These are phyloP conservation scores for Colletotrichum brevisporum DNA, from an alignment of 2,329 filamentous ascomycete genomes.

Conservation along the genomic window DNA sequence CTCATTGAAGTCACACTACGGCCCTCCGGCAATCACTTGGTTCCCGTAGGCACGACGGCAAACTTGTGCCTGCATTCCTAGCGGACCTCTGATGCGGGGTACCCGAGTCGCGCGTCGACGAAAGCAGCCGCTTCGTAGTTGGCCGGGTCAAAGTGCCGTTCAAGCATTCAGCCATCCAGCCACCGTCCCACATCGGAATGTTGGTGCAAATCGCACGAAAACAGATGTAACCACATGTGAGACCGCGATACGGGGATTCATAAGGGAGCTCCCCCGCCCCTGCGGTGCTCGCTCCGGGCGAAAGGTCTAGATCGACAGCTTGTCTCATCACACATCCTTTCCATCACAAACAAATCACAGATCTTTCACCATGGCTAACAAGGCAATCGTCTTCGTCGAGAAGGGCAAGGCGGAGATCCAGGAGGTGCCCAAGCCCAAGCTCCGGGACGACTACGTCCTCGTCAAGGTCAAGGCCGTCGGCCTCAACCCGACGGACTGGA, in stretches of 20 bases:
- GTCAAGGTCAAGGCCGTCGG: constrained; percentile 49
- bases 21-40: too few species aligned
- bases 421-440: constrained; percentile 23
- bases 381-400: not conserved
- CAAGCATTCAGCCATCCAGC: not conserved
- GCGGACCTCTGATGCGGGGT: too few species aligned
- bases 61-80: too few species aligned
- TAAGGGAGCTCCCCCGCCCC: too few species aligned
- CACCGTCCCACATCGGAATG: not conserved
- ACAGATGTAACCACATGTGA: not conserved
- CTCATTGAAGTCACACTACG: too few species aligned
- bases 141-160: not conserved
- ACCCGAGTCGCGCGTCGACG: not conserved
- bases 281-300: not conserved
- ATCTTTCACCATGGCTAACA: not conserved
- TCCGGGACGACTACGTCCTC: constrained; percentile 44
- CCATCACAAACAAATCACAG: too few species aligned
- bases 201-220: not conserved
- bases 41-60: too few species aligned
- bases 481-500: constrained; percentile 51
- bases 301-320: too few species aligned
- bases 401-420: constrained; percentile 25
- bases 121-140: not conserved
- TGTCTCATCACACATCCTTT: too few species aligned
- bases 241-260: too few species aligned